Evolutionary conservation across 1,284 basidiomycete genomes (phyloP), one percentile per base, ranked within the genome.

Genomic region (Heterobasidion occidentale): DNA sequence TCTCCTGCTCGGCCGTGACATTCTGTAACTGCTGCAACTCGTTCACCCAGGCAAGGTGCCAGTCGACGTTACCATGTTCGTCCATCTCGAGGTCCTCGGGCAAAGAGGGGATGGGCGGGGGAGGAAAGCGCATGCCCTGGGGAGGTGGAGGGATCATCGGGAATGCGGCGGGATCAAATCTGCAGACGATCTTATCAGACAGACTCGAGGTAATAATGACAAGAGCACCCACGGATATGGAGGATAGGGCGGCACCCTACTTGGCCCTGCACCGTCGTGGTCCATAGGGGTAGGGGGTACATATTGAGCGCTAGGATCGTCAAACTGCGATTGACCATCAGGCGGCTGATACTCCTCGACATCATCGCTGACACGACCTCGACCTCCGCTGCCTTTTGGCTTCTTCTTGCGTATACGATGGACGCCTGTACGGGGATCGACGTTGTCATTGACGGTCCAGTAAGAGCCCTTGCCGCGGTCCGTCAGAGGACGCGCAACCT

Each of bases 401-500:
- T 89, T 89, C 77, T 90, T 91, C 73, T 90, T 91, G 60, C 89
- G 82, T 48, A 91, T 79, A 33, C 89, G 83, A 65, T 92, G 89
- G 20, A 92, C 89, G 51, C 89, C 90, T 3, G 89, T 90, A 35
- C 89, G 86, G 36, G 89, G 89, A 64, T 92, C 89, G 47, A 92
- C 87, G 61, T 88, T 87, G 62, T 92, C 89, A 65, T 92, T 91
- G 58, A 92, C 90, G 0, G 87, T 90, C 89, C 89, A 92, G 64
- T 92, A 92, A 0, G 89, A 91, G 27, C 89, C 89, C 66, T 92
- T 92, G 53, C 89, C 89, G 55, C 90, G 84, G 65, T 94, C 92
- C 15, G 92, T 92, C 55, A 93, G 77, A 14, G 92, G 91, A 17
- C 92, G 84, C 1, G 92, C 85, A 11, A 94, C 89, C 70, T 94